These are phyloP conservation scores for Schizopora paradoxa DNA, from an alignment of 1,284 basidiomycete genomes.

Conservation along the genomic window DNA sequence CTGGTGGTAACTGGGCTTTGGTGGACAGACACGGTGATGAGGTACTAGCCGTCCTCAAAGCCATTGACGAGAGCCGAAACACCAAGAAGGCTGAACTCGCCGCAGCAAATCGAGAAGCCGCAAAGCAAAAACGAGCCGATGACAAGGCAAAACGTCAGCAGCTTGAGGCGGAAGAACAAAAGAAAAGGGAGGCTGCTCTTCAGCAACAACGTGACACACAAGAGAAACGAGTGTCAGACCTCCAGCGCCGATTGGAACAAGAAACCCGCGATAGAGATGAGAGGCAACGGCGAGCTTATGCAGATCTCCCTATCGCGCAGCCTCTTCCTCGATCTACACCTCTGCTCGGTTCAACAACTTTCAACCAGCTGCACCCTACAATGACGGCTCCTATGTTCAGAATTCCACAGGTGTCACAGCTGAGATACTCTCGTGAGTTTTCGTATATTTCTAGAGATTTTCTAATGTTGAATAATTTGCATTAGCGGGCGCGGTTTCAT, in stretches of 20 bases:
- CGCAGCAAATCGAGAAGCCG: background rate
- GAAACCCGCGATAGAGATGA: background rate
- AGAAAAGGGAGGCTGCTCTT: background rate
- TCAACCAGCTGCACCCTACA: too few species aligned
- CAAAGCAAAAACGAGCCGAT: background rate
- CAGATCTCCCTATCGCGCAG: background rate
- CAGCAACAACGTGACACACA: background rate
- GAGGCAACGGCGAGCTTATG: background rate
- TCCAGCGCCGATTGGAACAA: background rate
- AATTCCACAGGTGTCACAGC: too few species aligned
- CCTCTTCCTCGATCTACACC: too few species aligned
- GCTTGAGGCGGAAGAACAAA: background rate
- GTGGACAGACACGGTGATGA: background rate
- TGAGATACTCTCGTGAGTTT: too few species aligned
- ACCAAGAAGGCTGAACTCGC: background rate
- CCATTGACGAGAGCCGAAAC: background rate
- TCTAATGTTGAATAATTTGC: too few species aligned
- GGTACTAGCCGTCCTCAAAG: background rate
- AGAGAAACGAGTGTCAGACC: background rate
- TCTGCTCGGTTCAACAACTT: too few species aligned
- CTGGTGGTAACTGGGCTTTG: background rate
- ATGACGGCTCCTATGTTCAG: too few species aligned
- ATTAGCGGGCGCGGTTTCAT: too few species aligned
- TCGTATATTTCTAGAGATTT: too few species aligned
- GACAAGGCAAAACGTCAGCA: background rate